Base-by-base conservation (phyloP, 2,329 filamentous ascomycete genomes). In the Botryosphaeria agaves region DNA sequence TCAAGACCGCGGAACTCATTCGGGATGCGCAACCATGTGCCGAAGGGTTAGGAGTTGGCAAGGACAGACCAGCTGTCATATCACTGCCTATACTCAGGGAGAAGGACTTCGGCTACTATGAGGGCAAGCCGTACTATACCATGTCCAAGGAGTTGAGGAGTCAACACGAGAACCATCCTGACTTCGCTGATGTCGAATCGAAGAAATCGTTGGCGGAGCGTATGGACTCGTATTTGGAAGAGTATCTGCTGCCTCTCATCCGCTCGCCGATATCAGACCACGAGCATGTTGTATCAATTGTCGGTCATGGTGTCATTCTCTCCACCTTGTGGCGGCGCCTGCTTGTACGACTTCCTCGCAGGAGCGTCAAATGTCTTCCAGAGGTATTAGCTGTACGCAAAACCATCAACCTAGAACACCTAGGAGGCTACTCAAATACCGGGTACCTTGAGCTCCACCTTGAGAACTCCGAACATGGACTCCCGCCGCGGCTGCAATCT, bases 281-380 rank as follows among this genome's bases (percentile, higher is more conserved):
- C 11, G 48, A 59, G 7, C 43, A 49, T 5, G 55, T 60, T 2
- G 56, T 83, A 8, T 74, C 72, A 1, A 55, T 92, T 9, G 77
- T 92, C 3, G 77, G 84, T 2, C 85, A 94, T 44, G 84, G 85
- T 11, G 75, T 92, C 36, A 72, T 92, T 24, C 64, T 93, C 2
- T 71, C 70, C 2, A 64, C 71, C 18, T 52, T 93, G 0, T 75
- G 78, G 64, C 63, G 65, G 32, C 61, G 64, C 8, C 49, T 92
- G 9, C 55, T 76, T 5, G 52, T 57, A 8, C 61, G 68, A 3
- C 65, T 81, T 34, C 52, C 57, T 2, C 43, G 51, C 8, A 51
- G 51, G 28, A 62, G 53, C 37, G 51, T 72, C 5, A 43, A 45
- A 1, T 40, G 70, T 16, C 51, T 49, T 4, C 44, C 58, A 8